Base-by-base conservation (phyloP, 768 basidiomycete species). In the Boletus eberwhitei region DNA sequence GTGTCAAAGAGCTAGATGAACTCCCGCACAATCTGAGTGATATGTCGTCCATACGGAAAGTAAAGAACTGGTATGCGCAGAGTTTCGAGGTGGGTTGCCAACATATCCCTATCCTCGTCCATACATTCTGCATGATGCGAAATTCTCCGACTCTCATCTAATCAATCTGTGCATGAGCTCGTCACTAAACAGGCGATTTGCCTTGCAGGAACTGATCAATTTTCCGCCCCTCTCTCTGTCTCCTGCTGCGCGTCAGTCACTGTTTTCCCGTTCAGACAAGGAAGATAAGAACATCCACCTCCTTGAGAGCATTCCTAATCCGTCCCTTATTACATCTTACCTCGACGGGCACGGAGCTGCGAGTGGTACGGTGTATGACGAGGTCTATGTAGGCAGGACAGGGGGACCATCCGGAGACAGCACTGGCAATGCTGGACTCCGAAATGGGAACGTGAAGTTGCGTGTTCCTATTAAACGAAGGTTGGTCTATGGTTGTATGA, bases 61-160 rank as follows among this genome's bases (percentile, higher is more conserved):
- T 99, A 55, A 95, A 94, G 76, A 88, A 96, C 65, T 99, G 97
- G 97, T 99, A 99, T 71, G 96, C 96, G 1, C 93, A 98, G 76
- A 93, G 90, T 16, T 98, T 99, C 71, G 91, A 98, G 82, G 96
- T 95, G 50, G 48, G 85, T 59, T 32, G 31, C 39, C 17, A n/a
- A 19, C 12, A 40, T 14, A 14, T 14, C 0, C 12, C 17, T 14
- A 14, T 14, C 0, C 12, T 19, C 31, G 4, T 11, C 1, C 36
- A 45, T 31, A 6, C 9, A 24, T 14, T n/a, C 17, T 34, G 16
- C 34, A 17, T 21, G 36, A 19, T 26, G 12, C 17, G 41, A 31
- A 47, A 22, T 31, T 19, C 16, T 19, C 8, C 34, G 19, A 34
- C 14, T 43, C 17, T 8, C 44, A 22, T 51, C 13, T 21, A 7